These are phyloP conservation scores for Metrosideros polymorpha DNA, from an alignment of 441 rosid genomes.

Conservation along the genomic window DNA sequence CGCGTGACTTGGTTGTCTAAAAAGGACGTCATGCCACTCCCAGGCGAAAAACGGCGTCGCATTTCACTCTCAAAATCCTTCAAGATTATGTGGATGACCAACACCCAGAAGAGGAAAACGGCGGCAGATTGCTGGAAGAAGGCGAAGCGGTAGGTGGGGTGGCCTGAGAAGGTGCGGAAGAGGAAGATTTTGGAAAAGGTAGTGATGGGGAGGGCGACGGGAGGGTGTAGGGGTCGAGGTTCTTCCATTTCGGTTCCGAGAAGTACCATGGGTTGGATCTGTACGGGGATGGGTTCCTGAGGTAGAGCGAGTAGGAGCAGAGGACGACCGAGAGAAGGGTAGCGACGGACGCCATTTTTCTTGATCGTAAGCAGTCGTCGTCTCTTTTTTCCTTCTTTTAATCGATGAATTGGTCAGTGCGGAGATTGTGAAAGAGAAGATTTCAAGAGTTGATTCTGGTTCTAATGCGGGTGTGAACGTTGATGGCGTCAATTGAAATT, in stretches of 20 bases:
- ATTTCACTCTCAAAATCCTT: conserved; percentile 1
- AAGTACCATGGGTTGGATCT: conserved; percentile 41
- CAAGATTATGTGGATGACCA: conserved; percentile 20
- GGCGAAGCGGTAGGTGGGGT: conserved; percentile 34
- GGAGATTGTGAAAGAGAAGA: neutral
- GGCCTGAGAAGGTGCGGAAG: conserved; percentile 28
- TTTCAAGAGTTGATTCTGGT: no score
- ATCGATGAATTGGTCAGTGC: neutral
- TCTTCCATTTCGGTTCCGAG: conserved; percentile 26
- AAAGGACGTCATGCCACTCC: no score
- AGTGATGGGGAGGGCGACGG: conserved; percentile 35
- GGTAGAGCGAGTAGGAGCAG: conserved; percentile 35
- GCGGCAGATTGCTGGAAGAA: conserved; percentile 28
- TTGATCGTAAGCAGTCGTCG: rapidly evolving
- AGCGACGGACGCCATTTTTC: conserved; percentile 30
- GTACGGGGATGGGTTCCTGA: conserved; percentile 40
- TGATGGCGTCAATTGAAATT: neutral
- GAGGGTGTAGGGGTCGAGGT: conserved; percentile 38
- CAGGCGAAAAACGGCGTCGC: no score
- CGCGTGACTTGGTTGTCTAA: no score
- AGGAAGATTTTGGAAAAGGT: conserved; percentile 34
- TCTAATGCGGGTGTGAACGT: neutral
- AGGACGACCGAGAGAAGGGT: conserved; percentile 38
- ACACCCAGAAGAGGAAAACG: conserved; percentile 35
- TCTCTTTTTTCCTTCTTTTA: neutral